These are phyloP conservation scores for Penicillium lividum DNA, from an alignment of 495 filamentous ascomycete genomes.

Conservation along the genomic window DNA sequence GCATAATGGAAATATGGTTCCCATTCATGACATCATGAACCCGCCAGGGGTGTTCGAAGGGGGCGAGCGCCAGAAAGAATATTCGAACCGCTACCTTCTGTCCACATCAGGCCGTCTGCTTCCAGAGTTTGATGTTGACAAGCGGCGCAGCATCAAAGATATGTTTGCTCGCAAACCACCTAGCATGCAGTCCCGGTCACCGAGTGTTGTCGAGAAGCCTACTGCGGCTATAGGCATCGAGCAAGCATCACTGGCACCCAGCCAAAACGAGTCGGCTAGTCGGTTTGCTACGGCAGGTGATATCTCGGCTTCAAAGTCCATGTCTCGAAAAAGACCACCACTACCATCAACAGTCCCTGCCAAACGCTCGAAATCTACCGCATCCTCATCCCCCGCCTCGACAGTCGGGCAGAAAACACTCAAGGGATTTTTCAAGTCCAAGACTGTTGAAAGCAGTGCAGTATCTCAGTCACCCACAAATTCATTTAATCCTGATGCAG, in stretches of 20 bases:
- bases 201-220: conserved; percentile 9
- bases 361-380: conserved; percentile 53
- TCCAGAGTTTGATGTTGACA: conserved; percentile 73
- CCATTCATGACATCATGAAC: conserved; percentile 78
- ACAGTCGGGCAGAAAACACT: conserved; percentile 70
- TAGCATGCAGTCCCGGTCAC: not conserved
- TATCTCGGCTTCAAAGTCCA: conserved; percentile 11
- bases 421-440: conserved; percentile 78
- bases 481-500: not conserved
- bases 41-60: conserved; percentile 71
- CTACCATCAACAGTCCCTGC: conserved; percentile 13
- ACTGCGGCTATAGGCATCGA: conserved; percentile 4
- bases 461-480: not conserved
- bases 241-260: not conserved
- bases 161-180: conserved; percentile 75
- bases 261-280: not conserved
- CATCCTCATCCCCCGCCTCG: conserved; percentile 22
- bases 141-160: conserved; percentile 81
- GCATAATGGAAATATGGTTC: conserved; percentile 47
- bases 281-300: not conserved
- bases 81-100: conserved; percentile 62
- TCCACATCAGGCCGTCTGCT: conserved; percentile 80
- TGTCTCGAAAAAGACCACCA: conserved; percentile 34
- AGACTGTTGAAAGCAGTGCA: not conserved
- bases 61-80: conserved; percentile 68